A percentile compares a stretch with the other conserved stretches of the same genome.
Evolutionary conservation across 495 filamentous ascomycete species (phyloP).

Genomic region (Massariosphaeria phaeospora): DNA sequence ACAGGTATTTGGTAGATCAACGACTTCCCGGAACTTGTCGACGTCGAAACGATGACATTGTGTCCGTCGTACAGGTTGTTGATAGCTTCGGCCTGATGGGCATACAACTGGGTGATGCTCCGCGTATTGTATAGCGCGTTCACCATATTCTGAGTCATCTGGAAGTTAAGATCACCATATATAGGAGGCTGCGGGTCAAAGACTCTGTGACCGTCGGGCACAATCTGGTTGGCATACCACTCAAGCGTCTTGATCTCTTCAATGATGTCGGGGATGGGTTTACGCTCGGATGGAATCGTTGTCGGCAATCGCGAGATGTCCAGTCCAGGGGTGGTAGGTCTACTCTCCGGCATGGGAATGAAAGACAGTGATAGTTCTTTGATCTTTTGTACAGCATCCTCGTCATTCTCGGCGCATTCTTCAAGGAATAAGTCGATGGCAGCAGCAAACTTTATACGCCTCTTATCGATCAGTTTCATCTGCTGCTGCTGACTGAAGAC

Average conservation of each 20-base stretch:
- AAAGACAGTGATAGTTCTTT: slow-evolving; percentile 46
- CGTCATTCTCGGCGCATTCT: slow-evolving; percentile 56
- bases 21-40: slow-evolving; percentile 93
- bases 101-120: slow-evolving; percentile 80
- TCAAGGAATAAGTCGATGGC: slow-evolving; percentile 75
- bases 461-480: slow-evolving; percentile 82
- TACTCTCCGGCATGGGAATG: slow-evolving; percentile 50
- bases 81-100: slow-evolving; percentile 92
- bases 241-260: slow-evolving; percentile 72
- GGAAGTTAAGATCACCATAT: slow-evolving; percentile 80
- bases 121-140: slow-evolving; percentile 91
- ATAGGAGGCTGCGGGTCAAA: slow-evolving; percentile 81
- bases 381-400: slow-evolving; percentile 65
- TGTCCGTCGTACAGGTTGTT: slow-evolving; percentile 78
- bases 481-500: slow-evolving; percentile 91
- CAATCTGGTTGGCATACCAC: slow-evolving; percentile 90
- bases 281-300: slow-evolving; percentile 76
- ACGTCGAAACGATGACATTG: slow-evolving; percentile 89
- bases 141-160: slow-evolving; percentile 82
- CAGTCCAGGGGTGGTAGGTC: slow-evolving; percentile 47
- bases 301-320: slow-evolving; percentile 48
- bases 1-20: slow-evolving; percentile 96
- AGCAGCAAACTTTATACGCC: slow-evolving; percentile 77
- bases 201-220: slow-evolving; percentile 87
- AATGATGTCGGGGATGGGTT: slow-evolving; percentile 78